Conservation (phyloP, 2,329 filamentous ascomycete species). For the Davidsoniella neocaledoniae region DNA sequence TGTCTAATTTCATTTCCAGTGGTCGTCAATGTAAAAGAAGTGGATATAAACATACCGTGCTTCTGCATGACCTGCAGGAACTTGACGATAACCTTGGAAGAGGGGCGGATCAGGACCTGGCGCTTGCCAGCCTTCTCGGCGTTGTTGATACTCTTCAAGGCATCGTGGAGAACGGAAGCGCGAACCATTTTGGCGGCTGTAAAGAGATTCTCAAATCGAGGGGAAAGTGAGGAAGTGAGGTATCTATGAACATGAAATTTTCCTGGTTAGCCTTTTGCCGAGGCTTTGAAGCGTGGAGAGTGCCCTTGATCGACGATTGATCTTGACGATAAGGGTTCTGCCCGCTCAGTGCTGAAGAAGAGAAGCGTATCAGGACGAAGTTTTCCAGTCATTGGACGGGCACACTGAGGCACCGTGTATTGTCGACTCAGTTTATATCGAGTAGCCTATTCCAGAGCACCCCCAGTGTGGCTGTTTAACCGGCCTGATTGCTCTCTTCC, state of each 20-base stretch:
- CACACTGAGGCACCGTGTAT: too few species aligned
- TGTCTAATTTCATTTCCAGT: background rate
- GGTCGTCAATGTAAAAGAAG: background rate
- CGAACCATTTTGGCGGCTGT: conserved; percentile 83
- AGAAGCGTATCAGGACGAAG: conserved; percentile 38
- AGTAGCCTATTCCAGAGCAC: too few species aligned
- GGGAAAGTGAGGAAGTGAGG: conserved; percentile 35
- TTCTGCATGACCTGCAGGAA: conserved; percentile 99
- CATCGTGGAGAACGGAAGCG: conserved; percentile 99
- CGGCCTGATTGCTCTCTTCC: conserved; percentile 43
- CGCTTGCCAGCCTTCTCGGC: conserved; percentile 99
- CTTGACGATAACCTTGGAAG: conserved; percentile 99
- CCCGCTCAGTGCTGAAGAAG: conserved; percentile 47
- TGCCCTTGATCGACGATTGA: conserved; percentile 33
- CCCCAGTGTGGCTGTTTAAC: conserved; percentile 16
- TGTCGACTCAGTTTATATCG: too few species aligned
- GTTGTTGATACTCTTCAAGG: conserved; percentile 99
- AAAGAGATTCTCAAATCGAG: conserved; percentile 65
- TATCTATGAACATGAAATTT: conserved; percentile 33
- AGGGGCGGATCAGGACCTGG: conserved; percentile 94
- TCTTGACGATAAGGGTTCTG: conserved; percentile 46
- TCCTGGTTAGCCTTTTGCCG: conserved; percentile 41
- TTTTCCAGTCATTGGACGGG: conserved; percentile 1
- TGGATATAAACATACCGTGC: conserved; percentile 61
- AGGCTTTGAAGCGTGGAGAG: conserved; percentile 50